These are phyloP conservation scores for Mycena pura DNA, from an alignment of 768 basidiomycete species.

Conservation along the genomic window DNA sequence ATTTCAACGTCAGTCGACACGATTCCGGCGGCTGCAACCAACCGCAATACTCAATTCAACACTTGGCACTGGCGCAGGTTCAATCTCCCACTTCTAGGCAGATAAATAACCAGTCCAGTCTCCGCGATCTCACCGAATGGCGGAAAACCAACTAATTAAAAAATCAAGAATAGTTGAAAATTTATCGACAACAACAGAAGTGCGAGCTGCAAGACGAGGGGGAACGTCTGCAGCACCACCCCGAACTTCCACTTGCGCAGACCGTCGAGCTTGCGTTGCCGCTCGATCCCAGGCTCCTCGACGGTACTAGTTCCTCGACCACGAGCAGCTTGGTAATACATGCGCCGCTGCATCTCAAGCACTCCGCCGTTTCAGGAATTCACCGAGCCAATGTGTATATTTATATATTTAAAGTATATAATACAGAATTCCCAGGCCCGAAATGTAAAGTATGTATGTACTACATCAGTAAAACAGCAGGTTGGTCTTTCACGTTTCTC, in stretches of 20 bases:
- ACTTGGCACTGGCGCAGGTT: conserved; percentile 8
- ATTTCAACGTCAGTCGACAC: conserved; percentile 7
- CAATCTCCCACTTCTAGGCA: conserved; percentile 12
- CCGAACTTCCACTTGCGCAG: conserved; percentile 8
- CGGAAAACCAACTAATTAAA: conserved; percentile 5
- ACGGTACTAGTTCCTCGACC: background rate
- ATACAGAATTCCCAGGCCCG: too few relatives aligned
- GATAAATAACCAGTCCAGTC: conserved; percentile 15
- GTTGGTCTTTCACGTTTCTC: too few relatives aligned
- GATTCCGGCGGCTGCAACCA: conserved; percentile 9
- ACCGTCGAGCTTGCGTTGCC: background rate
- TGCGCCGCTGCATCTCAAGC: conserved; percentile 1
- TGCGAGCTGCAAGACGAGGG: conserved; percentile 6
- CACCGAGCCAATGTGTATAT: too few relatives aligned
- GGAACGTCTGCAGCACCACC: conserved; percentile 10
- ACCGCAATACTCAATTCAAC: conserved; percentile 8
- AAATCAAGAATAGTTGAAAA: conserved; percentile 7
- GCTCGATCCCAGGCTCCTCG: background rate
- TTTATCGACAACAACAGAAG: conserved; percentile 8
- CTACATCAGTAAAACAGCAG: too few relatives aligned
- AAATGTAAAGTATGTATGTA: too few relatives aligned
- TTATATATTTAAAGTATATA: too few relatives aligned
- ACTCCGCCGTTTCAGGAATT: too few relatives aligned
- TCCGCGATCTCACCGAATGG: conserved; percentile 9
- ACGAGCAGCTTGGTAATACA: conserved; percentile 9